These are phyloP conservation scores for Lodderomyces parapsilosis DNA, from an alignment of 1,139 yeast genomes.

Conservation along the genomic window DNA sequence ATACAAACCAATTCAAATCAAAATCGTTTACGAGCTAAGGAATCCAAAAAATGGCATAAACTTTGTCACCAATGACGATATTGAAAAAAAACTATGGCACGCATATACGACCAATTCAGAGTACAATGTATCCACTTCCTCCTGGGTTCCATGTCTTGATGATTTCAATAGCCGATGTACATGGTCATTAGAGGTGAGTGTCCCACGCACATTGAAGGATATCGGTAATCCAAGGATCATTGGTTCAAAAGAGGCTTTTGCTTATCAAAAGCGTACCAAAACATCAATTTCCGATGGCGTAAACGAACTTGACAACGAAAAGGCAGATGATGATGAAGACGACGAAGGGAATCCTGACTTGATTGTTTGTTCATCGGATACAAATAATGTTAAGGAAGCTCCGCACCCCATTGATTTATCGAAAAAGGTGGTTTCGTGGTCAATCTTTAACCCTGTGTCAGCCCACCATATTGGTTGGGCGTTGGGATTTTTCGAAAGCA, in stretches of 20 bases:
- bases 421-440: conserved; percentile 77
- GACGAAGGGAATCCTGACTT: conserved; percentile 53
- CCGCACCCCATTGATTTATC: conserved; percentile 58
- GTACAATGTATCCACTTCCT: conserved; percentile 76
- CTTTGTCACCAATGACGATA: conserved; percentile 56
- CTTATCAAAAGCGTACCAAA: conserved; percentile 8
- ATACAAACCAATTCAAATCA: conserved; percentile 71
- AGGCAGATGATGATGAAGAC: conserved; percentile 47
- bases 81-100: conserved; percentile 60
- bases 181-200: conserved; percentile 85
- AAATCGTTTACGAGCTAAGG: conserved; percentile 62
- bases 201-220: conserved; percentile 78
- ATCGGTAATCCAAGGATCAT: conserved; percentile 52
- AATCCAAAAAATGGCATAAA: conserved; percentile 76
- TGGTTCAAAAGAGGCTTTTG: conserved; percentile 30
- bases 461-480: conserved; percentile 98
- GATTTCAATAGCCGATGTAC: conserved; percentile 85
- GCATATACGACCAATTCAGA: conserved; percentile 84
- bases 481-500: conserved; percentile 77
- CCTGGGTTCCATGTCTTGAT: conserved; percentile 97
- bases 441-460: conserved; percentile 80
- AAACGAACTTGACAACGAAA: conserved; percentile 19
- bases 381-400: conserved; percentile 46
- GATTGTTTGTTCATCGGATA: conserved; percentile 76
- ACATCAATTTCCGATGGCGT: conserved; percentile 5